phyloP scores from a whole-genome alignment of 2,329 filamentous ascomycete genomes.

The Fusarium cicatricum region DNA sequence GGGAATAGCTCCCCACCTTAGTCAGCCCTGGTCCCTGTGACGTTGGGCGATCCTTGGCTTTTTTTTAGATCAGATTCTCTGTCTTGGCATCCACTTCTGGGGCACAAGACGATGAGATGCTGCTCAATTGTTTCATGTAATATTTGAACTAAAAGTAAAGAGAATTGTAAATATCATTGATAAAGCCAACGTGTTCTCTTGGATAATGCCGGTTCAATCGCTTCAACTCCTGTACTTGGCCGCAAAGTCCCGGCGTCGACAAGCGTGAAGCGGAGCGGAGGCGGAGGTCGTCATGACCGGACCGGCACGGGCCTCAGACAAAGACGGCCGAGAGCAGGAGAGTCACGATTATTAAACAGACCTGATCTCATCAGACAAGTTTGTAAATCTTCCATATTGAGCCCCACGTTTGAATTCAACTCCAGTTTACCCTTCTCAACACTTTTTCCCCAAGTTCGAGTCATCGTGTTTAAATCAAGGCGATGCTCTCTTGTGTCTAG shows the following conservation, averaged over 20 bases:
- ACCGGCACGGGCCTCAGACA: constrained; percentile 5
- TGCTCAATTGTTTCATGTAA: too few relatives aligned
- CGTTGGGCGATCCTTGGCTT: background rate
- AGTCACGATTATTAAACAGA: constrained; percentile 27
- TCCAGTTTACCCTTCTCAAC: background rate
- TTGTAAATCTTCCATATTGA: constrained; percentile 19
- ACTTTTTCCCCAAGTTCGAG: background rate
- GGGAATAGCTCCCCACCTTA: constrained; percentile 20
- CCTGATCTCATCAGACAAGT: constrained; percentile 7
- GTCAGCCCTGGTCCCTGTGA: constrained; percentile 5
- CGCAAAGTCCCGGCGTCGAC: too few relatives aligned
- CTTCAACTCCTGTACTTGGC: too few relatives aligned
- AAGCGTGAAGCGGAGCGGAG: too few relatives aligned
- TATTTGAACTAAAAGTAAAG: too few relatives aligned
- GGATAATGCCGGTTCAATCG: too few relatives aligned
- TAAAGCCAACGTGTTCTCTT: too few relatives aligned
- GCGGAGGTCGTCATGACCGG: too few relatives aligned
- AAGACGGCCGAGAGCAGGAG: background rate
- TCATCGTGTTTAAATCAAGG: background rate
- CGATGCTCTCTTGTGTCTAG: background rate
- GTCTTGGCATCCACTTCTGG: background rate
- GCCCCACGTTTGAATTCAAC: background rate
- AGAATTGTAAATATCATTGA: too few relatives aligned
- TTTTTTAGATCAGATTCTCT: background rate
- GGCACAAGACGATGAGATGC: too few relatives aligned